Evolutionary conservation across 495 filamentous ascomycete genomes (phyloP).

Genomic region (Venustampulla echinocandica): DNA sequence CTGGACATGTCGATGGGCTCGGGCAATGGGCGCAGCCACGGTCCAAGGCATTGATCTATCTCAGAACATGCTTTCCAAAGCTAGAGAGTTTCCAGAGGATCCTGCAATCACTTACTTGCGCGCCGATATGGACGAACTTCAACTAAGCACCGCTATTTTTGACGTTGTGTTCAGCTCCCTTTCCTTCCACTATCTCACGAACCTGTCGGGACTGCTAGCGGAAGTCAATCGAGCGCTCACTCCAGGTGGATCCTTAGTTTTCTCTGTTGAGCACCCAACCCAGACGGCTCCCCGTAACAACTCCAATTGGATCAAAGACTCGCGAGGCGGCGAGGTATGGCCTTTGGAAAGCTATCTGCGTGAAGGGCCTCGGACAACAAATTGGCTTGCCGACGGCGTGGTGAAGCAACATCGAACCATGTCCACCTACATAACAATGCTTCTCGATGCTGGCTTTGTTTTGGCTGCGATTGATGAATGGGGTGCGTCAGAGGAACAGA

Average conservation of each 20-base stretch:
- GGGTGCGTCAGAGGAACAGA: constrained; percentile 19
- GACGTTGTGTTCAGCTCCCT: constrained; percentile 31
- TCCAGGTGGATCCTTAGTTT: constrained; percentile 27
- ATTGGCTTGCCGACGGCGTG: constrained; percentile 29
- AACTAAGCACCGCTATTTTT: constrained; percentile 14
- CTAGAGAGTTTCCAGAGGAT: constrained; percentile 21
- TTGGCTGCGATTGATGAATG: constrained; percentile 31
- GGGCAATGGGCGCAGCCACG: constrained; percentile 21
- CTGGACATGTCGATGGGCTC: constrained; percentile 29
- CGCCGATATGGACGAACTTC: constrained; percentile 25
- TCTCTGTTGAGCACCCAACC: constrained; percentile 32
- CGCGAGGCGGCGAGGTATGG: constrained; percentile 23
- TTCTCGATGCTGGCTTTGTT: constrained; percentile 27
- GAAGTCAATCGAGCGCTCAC: constrained; percentile 24
- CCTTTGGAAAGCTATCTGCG: constrained; percentile 28
- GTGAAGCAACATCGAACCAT: constrained; percentile 31
- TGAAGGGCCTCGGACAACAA: constrained; percentile 26
- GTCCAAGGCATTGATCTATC: constrained; percentile 32
- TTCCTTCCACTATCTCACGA: constrained; percentile 28
- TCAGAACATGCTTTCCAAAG: constrained; percentile 27
- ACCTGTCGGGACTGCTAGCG: constrained; percentile 22
- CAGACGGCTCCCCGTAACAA: constrained; percentile 29
- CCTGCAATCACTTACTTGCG: constrained; percentile 22
- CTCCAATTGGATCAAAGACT: constrained; percentile 20
- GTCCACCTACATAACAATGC: constrained; percentile 26